These are phyloP conservation scores for Podaxis pistillaris DNA, from an alignment of 768 basidiomycete species.

Conservation along the genomic window DNA sequence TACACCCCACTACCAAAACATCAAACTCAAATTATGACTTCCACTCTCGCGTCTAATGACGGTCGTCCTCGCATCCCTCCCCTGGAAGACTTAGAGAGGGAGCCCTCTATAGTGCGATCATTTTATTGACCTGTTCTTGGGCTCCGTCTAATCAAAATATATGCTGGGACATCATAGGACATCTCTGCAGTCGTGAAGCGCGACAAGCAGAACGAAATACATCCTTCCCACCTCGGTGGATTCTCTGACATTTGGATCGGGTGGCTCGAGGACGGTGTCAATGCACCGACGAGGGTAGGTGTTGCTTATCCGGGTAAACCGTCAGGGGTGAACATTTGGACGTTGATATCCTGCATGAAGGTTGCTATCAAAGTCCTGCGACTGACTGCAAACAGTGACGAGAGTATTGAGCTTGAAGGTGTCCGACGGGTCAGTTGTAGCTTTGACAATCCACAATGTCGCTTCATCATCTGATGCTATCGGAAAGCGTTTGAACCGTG, in stretches of 20 bases:
- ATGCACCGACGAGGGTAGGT: neutral
- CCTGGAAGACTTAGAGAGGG: too few relatives aligned
- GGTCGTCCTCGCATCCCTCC: too few relatives aligned
- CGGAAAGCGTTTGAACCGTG: neutral
- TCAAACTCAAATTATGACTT: too few relatives aligned
- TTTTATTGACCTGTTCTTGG: neutral
- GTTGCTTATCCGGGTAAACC: neutral
- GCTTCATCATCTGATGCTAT: neutral
- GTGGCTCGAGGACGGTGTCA: neutral
- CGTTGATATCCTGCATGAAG: neutral
- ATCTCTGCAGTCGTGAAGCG: neutral
- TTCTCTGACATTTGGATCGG: neutral
- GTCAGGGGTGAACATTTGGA: neutral
- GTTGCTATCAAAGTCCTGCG: neutral
- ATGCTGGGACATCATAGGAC: neutral
- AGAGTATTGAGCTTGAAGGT: neutral
- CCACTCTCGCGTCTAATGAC: too few relatives aligned
- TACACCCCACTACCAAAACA: too few relatives aligned
- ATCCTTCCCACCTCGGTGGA: neutral
- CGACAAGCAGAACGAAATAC: neutral
- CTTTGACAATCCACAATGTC: neutral
- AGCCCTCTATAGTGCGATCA: neutral
- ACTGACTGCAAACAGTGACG: neutral
- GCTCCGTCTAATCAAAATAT: neutral
- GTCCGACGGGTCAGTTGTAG: neutral